Percentiles rank a stretch among this genome's conserved stretches.
Conservation (phyloP, 352 stramenopile genomes). For the Ophiocytium majus region DNA sequence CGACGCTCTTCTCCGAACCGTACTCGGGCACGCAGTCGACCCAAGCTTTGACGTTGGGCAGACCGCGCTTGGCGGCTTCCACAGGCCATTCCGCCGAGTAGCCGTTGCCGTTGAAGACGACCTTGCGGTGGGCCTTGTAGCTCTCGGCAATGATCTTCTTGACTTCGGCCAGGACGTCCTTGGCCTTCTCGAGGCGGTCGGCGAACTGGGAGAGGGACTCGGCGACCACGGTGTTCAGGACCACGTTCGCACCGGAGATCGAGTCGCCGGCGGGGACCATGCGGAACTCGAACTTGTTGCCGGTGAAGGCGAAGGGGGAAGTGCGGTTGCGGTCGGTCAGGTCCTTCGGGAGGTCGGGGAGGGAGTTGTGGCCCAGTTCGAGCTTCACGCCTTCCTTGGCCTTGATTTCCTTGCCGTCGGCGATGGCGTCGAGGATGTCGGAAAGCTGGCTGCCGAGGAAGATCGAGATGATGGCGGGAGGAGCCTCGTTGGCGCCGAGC, state of each 20-base stretch:
- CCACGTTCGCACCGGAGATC: slow-evolving; percentile 72
- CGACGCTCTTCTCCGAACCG: slow-evolving; percentile 69
- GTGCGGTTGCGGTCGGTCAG: slow-evolving; percentile 78
- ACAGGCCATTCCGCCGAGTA: slow-evolving; percentile 67
- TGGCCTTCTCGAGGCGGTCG: slow-evolving; percentile 68
- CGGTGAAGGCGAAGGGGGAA: slow-evolving; percentile 79
- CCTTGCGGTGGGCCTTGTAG: slow-evolving; percentile 70
- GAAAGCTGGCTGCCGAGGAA: slow-evolving; percentile 76
- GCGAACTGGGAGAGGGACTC: slow-evolving; percentile 72
- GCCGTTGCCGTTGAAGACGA: slow-evolving; percentile 82
- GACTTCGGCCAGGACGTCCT: slow-evolving; percentile 62
- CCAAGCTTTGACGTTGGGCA: slow-evolving; percentile 72
- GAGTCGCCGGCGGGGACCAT: slow-evolving; percentile 76
- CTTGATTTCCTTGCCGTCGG: slow-evolving; percentile 66
- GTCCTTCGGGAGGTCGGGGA: slow-evolving; percentile 66
- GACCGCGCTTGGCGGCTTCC: slow-evolving; percentile 67
- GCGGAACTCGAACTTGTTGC: slow-evolving; percentile 78
- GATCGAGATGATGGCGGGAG: slow-evolving; percentile 76
- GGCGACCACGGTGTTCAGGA: slow-evolving; percentile 77
- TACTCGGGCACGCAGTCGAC: slow-evolving; percentile 70
- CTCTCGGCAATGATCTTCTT: too few relatives aligned
- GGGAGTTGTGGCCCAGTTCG: slow-evolving; percentile 54
- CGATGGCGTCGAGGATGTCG: slow-evolving; percentile 68
- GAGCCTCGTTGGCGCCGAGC: slow-evolving; percentile 75
- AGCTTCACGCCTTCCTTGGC: slow-evolving; percentile 65